These are phyloP conservation scores for Ogataea henricii DNA, from an alignment of 805 yeast species.

Conservation along the genomic window DNA sequence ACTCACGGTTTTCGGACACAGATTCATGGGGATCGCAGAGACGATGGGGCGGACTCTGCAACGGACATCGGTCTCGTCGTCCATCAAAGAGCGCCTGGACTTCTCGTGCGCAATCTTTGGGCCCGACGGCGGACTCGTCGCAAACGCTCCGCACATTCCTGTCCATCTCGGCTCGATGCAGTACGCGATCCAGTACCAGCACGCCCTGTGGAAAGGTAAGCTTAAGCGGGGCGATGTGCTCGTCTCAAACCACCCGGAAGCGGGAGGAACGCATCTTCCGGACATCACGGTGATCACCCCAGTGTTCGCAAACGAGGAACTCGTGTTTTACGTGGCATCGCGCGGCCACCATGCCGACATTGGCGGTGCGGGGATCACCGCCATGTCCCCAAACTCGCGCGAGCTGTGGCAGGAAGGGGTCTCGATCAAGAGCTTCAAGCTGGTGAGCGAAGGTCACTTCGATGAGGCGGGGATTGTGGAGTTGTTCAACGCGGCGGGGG, in stretches of 20 bases:
- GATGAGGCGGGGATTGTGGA: constrained; percentile 51
- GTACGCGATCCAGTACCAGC: constrained; percentile 40
- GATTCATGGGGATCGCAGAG: constrained; percentile 50
- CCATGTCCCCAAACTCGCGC: constrained; percentile 55
- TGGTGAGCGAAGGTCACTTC: constrained; percentile 48
- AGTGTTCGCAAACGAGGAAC: constrained; percentile 43
- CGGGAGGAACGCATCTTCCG: constrained; percentile 47
- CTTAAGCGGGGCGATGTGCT: constrained; percentile 43
- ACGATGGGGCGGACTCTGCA: constrained; percentile 45
- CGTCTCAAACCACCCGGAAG: constrained; percentile 43
- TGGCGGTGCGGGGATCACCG: constrained; percentile 58
- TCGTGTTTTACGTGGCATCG: constrained; percentile 54
- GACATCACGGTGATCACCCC: constrained; percentile 59
- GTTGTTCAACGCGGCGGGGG: constrained; percentile 48
- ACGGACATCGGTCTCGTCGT: constrained; percentile 41
- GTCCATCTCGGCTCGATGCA: constrained; percentile 48
- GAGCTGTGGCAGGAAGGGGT: constrained; percentile 57
- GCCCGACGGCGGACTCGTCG: constrained; percentile 40
- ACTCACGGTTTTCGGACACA: constrained; percentile 43
- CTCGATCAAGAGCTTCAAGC: constrained; percentile 49
- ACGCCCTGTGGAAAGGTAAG: constrained; percentile 39
- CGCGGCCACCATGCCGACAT: constrained; percentile 64
- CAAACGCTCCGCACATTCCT: constrained; percentile 48
- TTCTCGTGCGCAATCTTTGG: constrained; percentile 47
- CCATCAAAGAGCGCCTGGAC: constrained; percentile 46